Base-by-base conservation (phyloP, 179 eudicot genomes). In the Silene vulgaris region DNA sequence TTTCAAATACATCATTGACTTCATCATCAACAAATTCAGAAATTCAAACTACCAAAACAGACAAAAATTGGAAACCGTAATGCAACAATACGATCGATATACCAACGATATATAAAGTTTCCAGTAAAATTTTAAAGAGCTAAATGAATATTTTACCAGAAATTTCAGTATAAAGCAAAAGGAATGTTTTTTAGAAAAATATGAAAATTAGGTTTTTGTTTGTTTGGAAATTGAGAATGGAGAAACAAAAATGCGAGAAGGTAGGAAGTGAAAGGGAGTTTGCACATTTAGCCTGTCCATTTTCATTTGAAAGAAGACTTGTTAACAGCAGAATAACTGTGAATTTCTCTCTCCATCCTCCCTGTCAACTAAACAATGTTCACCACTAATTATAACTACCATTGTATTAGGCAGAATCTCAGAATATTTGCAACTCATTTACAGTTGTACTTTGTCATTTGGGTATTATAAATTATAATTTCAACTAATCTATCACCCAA, bases 301-400 rank as follows among this genome's bases (percentile, higher is more conserved):
- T 61, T 17, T 14, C 8, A 52, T 35, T 45, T 50, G 60, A 52
- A 14, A 62, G 30, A 57, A 64, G 80, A 77, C 64, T 63, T 56
- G 28, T 29, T 63, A 77, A 79, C 81, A 45, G 59, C 28, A 23
- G 28, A 77, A 73, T 61, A 73, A 72, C 70, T 54, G 59, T 71
- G 79, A 28, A 5, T 66, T 21, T 54, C 48, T 68, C 35, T 68
- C 74, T 66, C 37, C 57, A 50, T 50, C 57, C 57, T 69, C 17
- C 8, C 21, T 62, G 14, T 16, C 28, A 64, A 5, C 60, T 17
- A 75, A 75, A 48, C 60, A 74, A 14, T 64, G 71, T 29, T 20
- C 57, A n/a, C 64, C 71, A 65, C 77, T 50, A 30, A 72, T 72
- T n/a, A 19, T 72, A 72, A 72, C 66, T 57, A 29, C 66, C 66